These are phyloP conservation scores for Sarcodon aspratus DNA, from an alignment of 768 basidiomycete species.

Conservation along the genomic window DNA sequence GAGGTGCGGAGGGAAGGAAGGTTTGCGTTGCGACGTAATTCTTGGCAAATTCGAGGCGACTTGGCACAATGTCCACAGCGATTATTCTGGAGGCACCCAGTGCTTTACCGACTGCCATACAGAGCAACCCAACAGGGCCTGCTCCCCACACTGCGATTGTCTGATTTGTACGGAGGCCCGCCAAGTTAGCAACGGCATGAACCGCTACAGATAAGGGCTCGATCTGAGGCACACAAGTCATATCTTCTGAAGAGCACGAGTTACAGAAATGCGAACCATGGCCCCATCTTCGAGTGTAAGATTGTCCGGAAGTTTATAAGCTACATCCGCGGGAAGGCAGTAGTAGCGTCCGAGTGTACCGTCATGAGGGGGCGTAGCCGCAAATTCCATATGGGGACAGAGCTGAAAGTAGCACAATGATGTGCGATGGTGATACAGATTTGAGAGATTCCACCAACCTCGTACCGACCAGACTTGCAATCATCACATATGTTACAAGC, in stretches of 20 bases:
- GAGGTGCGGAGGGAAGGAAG: constrained; percentile 42
- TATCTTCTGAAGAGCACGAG: not conserved
- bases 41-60: constrained; percentile 75
- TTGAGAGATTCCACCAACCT: constrained; percentile 29
- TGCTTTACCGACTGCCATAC: constrained; percentile 87
- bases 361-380: constrained; percentile 83
- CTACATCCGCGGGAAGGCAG: constrained; percentile 69
- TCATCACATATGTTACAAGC: constrained; percentile 66
- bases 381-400: constrained; percentile 44
- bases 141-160: constrained; percentile 76
- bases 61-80: constrained; percentile 60
- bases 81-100: constrained; percentile 73
- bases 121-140: constrained; percentile 70
- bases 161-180: constrained; percentile 54
- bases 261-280: constrained; percentile 37
- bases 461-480: constrained; percentile 72
- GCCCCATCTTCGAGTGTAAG: constrained; percentile 87
- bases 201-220: constrained; percentile 86
- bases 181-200: constrained; percentile 71
- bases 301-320: constrained; percentile 65
- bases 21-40: constrained; percentile 66
- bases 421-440: not conserved
- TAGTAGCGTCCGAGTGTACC: constrained; percentile 81
- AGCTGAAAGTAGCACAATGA: not conserved
- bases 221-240: constrained; percentile 35